These are phyloP conservation scores for Nakazawaea ambrosiae DNA, from an alignment of 805 yeast genomes.

Conservation along the genomic window DNA sequence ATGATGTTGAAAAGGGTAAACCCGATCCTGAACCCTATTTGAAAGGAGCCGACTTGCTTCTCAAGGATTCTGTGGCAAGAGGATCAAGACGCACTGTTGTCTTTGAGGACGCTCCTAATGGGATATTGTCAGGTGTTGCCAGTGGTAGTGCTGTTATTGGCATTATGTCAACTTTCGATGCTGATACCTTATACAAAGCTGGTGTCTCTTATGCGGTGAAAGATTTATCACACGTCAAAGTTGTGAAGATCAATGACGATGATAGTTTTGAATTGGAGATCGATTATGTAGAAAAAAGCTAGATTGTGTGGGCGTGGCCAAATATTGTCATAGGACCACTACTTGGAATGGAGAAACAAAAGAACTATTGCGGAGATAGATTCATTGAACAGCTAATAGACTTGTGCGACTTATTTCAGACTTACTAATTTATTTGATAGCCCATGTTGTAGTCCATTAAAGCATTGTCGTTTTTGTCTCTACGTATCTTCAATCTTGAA, in stretches of 20 bases:
- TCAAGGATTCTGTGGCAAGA: conserved; percentile 20
- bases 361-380: too few relatives aligned
- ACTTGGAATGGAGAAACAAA: neutral
- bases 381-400: too few relatives aligned
- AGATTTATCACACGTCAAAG: conserved; percentile 57
- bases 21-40: conserved; percentile 83
- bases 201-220: conserved; percentile 81
- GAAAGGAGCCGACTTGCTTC: conserved; percentile 42
- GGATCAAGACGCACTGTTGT: conserved; percentile 36
- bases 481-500: too few relatives aligned
- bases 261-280: conserved; percentile 31
- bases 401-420: too few relatives aligned
- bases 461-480: too few relatives aligned
- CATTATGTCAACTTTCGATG: conserved; percentile 71
- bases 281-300: conserved; percentile 27
- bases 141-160: conserved; percentile 82
- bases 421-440: too few relatives aligned
- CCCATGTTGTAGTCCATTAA: too few relatives aligned
- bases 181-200: conserved; percentile 57
- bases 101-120: conserved; percentile 88
- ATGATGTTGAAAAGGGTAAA: conserved; percentile 71
- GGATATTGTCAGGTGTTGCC: conserved; percentile 73
- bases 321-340: neutral
- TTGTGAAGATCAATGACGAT: conserved; percentile 46
- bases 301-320: neutral